Evolutionary conservation across 2,329 filamentous ascomycete genomes (phyloP), one percentile per base, ranked within the genome.

Genomic region (Colletotrichum tofieldiae): DNA sequence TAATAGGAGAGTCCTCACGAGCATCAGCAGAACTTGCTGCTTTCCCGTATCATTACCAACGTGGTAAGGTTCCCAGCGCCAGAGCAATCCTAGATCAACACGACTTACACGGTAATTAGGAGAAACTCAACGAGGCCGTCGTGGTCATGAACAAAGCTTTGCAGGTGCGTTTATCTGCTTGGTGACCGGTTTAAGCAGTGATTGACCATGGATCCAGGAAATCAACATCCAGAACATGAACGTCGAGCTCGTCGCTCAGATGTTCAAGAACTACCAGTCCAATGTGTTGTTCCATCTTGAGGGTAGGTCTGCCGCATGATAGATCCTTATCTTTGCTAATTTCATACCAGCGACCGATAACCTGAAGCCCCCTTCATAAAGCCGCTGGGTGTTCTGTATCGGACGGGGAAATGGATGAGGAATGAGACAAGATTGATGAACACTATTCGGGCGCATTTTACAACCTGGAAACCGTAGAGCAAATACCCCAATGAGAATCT

Each of bases 261-360:
- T 99, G 96, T 99, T 98, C 87, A 98, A 98, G 86, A 99, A 98
- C 84, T 99, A 99, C 81, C 95, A 98, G 82, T 98, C 95, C 14
- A 99, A 98, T 78, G 96, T 98, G 18, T 86, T 98, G 7, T 98
- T 99, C 81, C 96, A 99, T 78, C 88, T 99, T 7, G 96, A 98
- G 91, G 96, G 96, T 97, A 86, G 76, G 81, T 62, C 47, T 18
- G 1, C 23, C 29, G 8, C 2, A 29, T 29, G 14, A 23, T 29
- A 14, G 8, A 8, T 29, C 7, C 7, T 18, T 7, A 47, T 29
- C 12, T 6, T 29, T 39, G 7, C 18, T 72, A 16, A 73, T 52
- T 20, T 20, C 16, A n/a, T 29, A 9, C 23, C 16, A 72, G 70
- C 70, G 18, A 72, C 70, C 59, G 66, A 72, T 23, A 72, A 93